Base-by-base conservation (phyloP, 768 basidiomycete species). In the Coprinopsis marcescibilis region DNA sequence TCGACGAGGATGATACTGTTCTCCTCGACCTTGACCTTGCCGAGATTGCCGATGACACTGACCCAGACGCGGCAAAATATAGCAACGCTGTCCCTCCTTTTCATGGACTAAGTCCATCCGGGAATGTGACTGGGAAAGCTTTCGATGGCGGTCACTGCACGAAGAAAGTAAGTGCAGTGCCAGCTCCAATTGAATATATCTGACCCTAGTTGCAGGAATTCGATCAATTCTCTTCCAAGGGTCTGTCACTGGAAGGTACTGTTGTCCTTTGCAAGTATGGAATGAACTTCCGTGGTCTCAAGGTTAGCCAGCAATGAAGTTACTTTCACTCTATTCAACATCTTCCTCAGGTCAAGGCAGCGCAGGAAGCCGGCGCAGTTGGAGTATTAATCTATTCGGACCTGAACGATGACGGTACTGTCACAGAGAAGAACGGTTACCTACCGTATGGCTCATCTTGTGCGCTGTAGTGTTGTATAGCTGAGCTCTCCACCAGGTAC, bases 71-170 rank as follows among this genome's bases (percentile, higher is more conserved):
- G 15, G 69, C 71, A 37, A 73, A 77, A 48, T 81, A 85, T 54
- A 72, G 72, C 33, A 71, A 85, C 53, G 74, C 77, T 27, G 76
- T 92, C 3, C 82, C 85, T 1, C 71, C 85, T 19, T 98, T 85
- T 77, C 92, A 94, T 65, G 93, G 91, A 2, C 66, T 89, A 12
- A 89, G 85, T 55, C 76, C 73, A 38, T 78, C 76, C 46, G 94
- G 93, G 1, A 80, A 83, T 52, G 91, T 78, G 14, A 69, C 73
- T 33, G 86, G 89, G 4, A 68, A 75, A 38, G 60, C 75, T 12
- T 68, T 94, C n/a, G 89, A 89, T 54, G 92, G 78, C 6, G 83
- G 88, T 48, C 91, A 90, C 53, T 89, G 91, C 3, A 72, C 73
- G 2, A 82, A 85, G 61, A 75, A 79, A 50, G 73, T 71, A 46